Percentiles rank a stretch among this genome's conserved stretches.
Conservation (phyloP, 257 asterid species). For the Solanum chaucha region DNA sequence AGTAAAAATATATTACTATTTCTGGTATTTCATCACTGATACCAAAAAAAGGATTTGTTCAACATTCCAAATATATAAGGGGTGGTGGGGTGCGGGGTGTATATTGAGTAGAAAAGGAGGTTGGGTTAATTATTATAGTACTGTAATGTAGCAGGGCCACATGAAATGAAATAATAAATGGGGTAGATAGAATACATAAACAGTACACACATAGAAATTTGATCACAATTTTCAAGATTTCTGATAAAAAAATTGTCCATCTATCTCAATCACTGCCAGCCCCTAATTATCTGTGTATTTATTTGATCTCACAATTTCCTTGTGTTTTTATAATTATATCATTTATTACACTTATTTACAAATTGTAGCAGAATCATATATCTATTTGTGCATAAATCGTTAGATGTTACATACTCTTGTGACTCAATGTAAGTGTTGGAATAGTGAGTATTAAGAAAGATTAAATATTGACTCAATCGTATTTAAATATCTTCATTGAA, state of each 20-base stretch:
- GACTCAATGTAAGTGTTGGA: background rate
- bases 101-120: background rate
- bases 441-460: background rate
- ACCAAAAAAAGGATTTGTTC: constrained; percentile 21
- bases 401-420: background rate
- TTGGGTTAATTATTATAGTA: constrained; percentile 27
- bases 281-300: constrained; percentile 10
- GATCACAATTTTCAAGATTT: constrained; percentile 42
- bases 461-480: background rate
- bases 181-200: constrained; percentile 5
- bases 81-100: background rate
- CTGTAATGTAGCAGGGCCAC: constrained; percentile 31
- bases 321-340: background rate
- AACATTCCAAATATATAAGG: background rate
- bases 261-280: constrained; percentile 45
- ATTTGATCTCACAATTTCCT: background rate
- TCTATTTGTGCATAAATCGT: background rate
- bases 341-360: background rate
- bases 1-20: background rate
- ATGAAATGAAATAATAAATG: constrained; percentile 33
- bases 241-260: constrained; percentile 5
- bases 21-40: background rate
- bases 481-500: background rate
- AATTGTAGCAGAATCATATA: background rate
- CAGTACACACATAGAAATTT: constrained; percentile 12